phyloP scores from a whole-genome alignment of 2,329 filamentous ascomycete genomes.

The Apiospora malaysiana region DNA sequence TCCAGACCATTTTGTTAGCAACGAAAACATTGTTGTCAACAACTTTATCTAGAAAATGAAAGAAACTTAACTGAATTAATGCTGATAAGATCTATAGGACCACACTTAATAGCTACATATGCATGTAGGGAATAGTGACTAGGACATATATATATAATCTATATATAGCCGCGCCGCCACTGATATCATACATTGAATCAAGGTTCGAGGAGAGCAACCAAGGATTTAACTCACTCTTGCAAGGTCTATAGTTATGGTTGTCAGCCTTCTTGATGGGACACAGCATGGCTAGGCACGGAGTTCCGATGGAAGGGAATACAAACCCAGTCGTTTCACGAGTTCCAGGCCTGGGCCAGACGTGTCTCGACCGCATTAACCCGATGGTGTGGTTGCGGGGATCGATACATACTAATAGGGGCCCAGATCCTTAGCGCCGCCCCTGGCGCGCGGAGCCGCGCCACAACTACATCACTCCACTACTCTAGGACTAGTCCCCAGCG shows the following conservation, averaged over 20 bases:
- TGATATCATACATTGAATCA: no score
- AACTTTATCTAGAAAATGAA: no score
- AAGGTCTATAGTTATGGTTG: neutral
- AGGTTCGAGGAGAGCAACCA: no score
- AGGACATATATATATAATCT: no score
- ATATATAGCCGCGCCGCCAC: no score
- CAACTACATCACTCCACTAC: neutral
- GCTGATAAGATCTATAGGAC: no score
- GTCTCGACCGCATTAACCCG: neutral
- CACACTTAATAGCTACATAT: no score
- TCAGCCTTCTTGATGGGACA: neutral
- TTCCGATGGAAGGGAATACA: neutral
- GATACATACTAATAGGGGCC: neutral
- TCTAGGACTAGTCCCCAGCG: neutral
- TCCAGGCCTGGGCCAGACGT: neutral
- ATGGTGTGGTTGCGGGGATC: neutral
- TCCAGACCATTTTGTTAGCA: no score
- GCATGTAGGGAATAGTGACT: no score
- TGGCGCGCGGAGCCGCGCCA: conserved; percentile 6
- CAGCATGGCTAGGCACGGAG: neutral
- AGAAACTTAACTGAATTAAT: no score
- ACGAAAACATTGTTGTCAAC: no score
- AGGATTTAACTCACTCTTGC: no score
- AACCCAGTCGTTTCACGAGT: neutral
- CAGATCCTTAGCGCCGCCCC: neutral